Evolutionary conservation across 2,329 filamentous ascomycete species (phyloP), one percentile per base, ranked within the genome.

Genomic region (Stachybotrys chlorohalonatus): DNA sequence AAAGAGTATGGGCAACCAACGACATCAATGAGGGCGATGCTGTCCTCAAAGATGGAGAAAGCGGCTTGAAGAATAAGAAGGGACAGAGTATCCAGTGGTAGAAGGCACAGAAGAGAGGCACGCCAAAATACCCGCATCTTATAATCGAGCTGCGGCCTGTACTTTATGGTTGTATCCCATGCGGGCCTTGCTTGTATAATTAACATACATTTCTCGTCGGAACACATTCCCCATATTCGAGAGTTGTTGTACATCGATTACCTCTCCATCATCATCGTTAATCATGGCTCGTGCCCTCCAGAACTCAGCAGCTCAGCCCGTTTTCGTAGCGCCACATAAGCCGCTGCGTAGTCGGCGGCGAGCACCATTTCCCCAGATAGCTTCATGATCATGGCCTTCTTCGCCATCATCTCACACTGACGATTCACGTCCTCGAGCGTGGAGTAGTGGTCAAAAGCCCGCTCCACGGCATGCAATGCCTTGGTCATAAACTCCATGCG

Each of bases 1-100:
- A 92, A 65, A 82, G 84, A 57, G 84, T 96, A 16, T 99, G 93
- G 90, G 92, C 93, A 0, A 96, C 92, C 1, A 96, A 96, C 51
- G 56, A 70, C 31, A 53, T 60, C 2, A 58, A 56, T 0, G 70
- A 67, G 11, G 59, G 55, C 61, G 47, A 58, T 31, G 55, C 58
- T 8, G 56, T 56, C 9, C 55, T 54, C 36, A 57, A 57, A 48
- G 54, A 31, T 36, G 63, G 64, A 2, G 58, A 60, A 6, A 65
- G 66, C 24, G 64, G 64, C 47, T 54, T 75, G 30, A 70, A 65
- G 59, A 74, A 72, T 36, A 67, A 64, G 53, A 69, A 66, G 47
- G 72, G 72, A 5, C 60, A 72, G 53, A 69, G 59, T 31, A 66
- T 74, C 8, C 63, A 67, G n/a, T 75, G 72, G 72, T 71, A 56